Percentiles rank a stretch among this genome's conserved stretches.
These are phyloP conservation scores for Pyrenochaeta sp. DNA, from an alignment of 2,329 filamentous ascomycete species.

Conservation along the genomic window DNA sequence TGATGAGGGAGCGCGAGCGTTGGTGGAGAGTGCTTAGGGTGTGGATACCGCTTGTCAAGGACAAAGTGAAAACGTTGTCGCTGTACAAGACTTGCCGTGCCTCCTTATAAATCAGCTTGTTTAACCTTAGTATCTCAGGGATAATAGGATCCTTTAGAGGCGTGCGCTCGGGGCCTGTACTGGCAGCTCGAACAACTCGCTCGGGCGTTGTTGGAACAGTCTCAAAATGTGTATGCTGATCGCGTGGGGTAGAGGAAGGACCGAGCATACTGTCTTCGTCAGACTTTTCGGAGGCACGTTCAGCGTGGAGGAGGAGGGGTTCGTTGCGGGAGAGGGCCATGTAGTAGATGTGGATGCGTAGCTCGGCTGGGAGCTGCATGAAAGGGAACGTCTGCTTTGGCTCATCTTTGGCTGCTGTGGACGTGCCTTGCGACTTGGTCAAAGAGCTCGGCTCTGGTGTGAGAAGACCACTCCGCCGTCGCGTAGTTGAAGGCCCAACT, in stretches of 20 bases:
- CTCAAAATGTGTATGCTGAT: neutral
- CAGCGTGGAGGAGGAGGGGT: constrained; percentile 41
- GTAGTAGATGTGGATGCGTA: constrained; percentile 57
- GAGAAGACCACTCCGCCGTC: constrained; percentile 18
- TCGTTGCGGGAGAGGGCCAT: constrained; percentile 42
- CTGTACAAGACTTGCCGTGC: constrained; percentile 42
- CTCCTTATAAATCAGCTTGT: constrained; percentile 49
- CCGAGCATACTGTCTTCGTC: constrained; percentile 14
- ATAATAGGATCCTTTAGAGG: constrained; percentile 43
- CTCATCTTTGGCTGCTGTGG: neutral
- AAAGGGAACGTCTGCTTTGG: constrained; percentile 43
- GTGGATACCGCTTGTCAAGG: constrained; percentile 47
- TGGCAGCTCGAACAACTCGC: neutral
- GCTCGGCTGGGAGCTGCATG: constrained; percentile 56
- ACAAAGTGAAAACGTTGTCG: constrained; percentile 47
- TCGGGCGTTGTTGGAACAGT: neutral
- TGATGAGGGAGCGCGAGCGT: constrained; percentile 54
- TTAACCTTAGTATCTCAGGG: constrained; percentile 51
- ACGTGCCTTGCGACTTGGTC: constrained; percentile 19
- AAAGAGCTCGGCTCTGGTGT: constrained; percentile 31
- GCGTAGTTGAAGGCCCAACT: constrained; percentile 1
- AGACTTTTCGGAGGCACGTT: constrained; percentile 17
- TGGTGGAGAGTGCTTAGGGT: constrained; percentile 54
- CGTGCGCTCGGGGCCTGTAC: neutral
- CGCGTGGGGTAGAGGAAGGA: neutral